Evolutionary conservation across 768 basidiomycete species (phyloP).

Genomic region (Russula compacta): DNA sequence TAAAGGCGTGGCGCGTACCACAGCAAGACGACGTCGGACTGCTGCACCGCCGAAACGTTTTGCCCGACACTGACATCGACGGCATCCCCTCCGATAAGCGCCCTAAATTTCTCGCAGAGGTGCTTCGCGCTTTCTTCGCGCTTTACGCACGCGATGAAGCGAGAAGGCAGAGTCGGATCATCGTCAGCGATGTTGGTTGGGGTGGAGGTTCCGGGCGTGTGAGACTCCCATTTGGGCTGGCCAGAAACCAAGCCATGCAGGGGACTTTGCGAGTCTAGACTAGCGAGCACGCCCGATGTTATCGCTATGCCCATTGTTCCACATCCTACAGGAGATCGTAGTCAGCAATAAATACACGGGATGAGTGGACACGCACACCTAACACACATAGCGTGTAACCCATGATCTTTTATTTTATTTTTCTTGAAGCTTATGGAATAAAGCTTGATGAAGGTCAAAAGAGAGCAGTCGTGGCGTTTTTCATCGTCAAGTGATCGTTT

Average conservation of each 20-base stretch:
- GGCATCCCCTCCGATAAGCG: constrained; percentile 48
- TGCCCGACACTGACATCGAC: constrained; percentile 62
- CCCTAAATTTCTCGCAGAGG: constrained; percentile 51
- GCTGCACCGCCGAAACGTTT: constrained; percentile 63
- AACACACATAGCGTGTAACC: constrained; percentile 89
- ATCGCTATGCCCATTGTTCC: constrained; percentile 98
- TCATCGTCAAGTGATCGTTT: background rate
- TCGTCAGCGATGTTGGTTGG: constrained; percentile 38
- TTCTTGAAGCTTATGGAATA: background rate
- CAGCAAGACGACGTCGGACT: constrained; percentile 79
- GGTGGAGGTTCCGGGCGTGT: constrained; percentile 66
- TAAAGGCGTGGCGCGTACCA: constrained; percentile 45
- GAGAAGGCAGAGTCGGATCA: constrained; percentile 65
- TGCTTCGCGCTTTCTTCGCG: constrained; percentile 65
- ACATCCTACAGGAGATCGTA: constrained; percentile 53
- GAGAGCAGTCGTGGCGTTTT: background rate
- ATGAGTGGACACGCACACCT: constrained; percentile 34
- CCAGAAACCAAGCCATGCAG: constrained; percentile 16
- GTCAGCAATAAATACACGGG: constrained; percentile 11
- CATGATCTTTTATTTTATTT: constrained; percentile 38
- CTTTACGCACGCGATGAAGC: constrained; percentile 83
- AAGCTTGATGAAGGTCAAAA: background rate
- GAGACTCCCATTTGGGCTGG: constrained; percentile 52
- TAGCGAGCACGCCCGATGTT: constrained; percentile 83
- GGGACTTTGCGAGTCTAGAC: constrained; percentile 48